Evolutionary conservation across 1,284 basidiomycete genomes (phyloP), one percentile per base, ranked within the genome.

Genomic region (Marasmius fiardii): DNA sequence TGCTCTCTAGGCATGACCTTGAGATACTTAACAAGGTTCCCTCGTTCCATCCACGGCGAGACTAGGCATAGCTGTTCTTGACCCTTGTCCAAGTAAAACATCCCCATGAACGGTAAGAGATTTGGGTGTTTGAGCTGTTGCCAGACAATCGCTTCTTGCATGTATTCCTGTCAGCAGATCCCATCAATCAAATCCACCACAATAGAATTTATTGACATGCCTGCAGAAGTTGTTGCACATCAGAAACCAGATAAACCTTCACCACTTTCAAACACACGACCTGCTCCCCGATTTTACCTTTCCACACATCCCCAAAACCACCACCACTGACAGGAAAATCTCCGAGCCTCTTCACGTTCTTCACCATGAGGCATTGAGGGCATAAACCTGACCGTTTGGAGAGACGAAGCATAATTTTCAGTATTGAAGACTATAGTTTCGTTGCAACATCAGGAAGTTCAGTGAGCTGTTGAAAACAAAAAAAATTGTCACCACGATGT

Each of bases 281-380:
- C 23, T 44, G 20, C 12, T 24, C 43, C 12, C 43, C 43, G 21
- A 44, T 18, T 24, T 11, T 11, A 20, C 43, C 43, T 20, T 44
- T 18, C 43, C 43, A 44, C 16, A 44, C 23, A 20, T 44, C 51
- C 21, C 51, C 51, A 26, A 53, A 53, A 28, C 51, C 51, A 26
- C 51, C 51, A 11, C 39, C 51, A 14, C 23, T 26, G 12, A 44
- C 41, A 41, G 51, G 37, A 31, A 43, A 31, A 8, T 53, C 28
- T 16, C 51, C 51, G 18, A 53, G 35, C 26, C 26, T 53, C 23
- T 39, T 43, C 18, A 53, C 51, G 28, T 44, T 44, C 43, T 44
- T 12, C 12, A 44, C 21, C 12, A 20, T n/a, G 12, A 44, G 43
- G 20, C 43, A 44, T 24, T 24, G 14, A 11, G 43, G 43, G 21